Evolutionary conservation across 352 stramenopile genomes (phyloP).

Genomic region (Pythium oligandrum): DNA sequence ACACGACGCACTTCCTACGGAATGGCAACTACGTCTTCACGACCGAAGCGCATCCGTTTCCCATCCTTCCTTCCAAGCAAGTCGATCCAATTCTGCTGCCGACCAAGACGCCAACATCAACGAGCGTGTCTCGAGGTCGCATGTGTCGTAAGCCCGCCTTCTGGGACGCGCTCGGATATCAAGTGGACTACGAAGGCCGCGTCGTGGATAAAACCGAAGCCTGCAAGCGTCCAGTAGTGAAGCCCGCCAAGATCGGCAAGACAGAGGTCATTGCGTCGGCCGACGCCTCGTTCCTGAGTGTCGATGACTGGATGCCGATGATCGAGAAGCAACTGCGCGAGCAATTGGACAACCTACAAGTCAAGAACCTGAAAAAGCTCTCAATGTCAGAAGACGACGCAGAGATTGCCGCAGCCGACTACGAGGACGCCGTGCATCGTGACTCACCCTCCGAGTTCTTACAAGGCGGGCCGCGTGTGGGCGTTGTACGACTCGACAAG

Average conservation of each 20-base stretch:
- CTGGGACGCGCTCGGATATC: conserved; percentile 50
- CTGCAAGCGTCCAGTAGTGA: no score
- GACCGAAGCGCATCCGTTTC: conserved; percentile 96
- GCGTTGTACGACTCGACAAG: neutral
- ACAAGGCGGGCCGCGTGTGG: no score
- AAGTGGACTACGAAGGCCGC: conserved; percentile 47
- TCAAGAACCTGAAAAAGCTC: conserved; percentile 2
- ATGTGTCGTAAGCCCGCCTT: conserved; percentile 39
- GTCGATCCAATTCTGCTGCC: conserved; percentile 33
- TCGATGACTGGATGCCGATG: conserved; percentile 26
- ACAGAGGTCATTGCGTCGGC: no score
- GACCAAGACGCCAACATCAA: conserved; percentile 12
- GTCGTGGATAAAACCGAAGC: conserved; percentile 15
- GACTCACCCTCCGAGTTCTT: no score
- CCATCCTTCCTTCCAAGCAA: conserved; percentile 45
- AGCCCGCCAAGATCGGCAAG: no score
- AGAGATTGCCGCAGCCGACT: conserved; percentile 2
- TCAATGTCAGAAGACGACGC: neutral
- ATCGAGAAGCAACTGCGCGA: conserved; percentile 41
- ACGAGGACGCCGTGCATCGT: no score
- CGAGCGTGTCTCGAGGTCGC: no score
- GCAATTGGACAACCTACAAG: conserved; percentile 11
- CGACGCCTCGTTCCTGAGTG: no score
- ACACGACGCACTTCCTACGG: conserved; percentile 87
- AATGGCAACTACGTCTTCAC: conserved; percentile 93